phyloP scores from a whole-genome alignment of 805 yeast species.

The Hanseniaspora guilliermondii region DNA sequence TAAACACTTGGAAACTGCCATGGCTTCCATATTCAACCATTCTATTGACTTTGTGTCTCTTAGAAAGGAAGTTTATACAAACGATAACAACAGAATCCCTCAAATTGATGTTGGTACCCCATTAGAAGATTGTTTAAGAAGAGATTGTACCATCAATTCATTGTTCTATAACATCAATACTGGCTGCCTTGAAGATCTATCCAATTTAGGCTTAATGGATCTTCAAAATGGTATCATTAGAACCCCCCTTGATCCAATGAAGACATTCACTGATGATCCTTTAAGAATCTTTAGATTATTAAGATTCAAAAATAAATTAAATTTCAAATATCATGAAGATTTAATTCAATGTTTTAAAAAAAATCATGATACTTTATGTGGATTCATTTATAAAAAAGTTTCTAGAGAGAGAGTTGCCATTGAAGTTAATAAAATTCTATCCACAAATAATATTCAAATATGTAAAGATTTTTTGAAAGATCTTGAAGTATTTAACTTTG shows the following conservation, averaged over 20 bases:
- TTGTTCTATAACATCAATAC: conserved; percentile 71
- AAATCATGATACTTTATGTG: conserved; percentile 52
- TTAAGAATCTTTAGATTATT: conserved; percentile 73
- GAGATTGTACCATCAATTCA: conserved; percentile 94
- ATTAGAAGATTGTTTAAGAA: conserved; percentile 73
- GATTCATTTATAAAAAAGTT: conserved; percentile 56
- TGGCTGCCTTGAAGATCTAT: conserved; percentile 68
- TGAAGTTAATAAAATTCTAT: conserved; percentile 64
- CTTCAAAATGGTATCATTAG: conserved; percentile 56
- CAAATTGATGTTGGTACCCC: conserved; percentile 76
- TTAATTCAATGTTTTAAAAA: conserved; percentile 31
- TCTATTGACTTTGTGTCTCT: conserved; percentile 90
- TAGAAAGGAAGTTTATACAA: conserved; percentile 71
- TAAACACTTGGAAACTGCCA: conserved; percentile 92
- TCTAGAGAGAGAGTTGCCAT: conserved; percentile 83
- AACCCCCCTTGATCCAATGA: conserved; percentile 69
- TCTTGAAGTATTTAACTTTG: background rate
- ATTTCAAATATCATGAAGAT: conserved; percentile 47
- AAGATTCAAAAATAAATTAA: conserved; percentile 71
- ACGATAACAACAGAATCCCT: conserved; percentile 64
- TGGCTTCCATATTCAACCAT: conserved; percentile 69
- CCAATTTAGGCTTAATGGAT: conserved; percentile 64
- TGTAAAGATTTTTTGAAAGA: conserved; percentile 2
- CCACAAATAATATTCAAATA: background rate
- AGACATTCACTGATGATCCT: conserved; percentile 90